A percentile compares a stretch with the other conserved stretches of the same genome.
Evolutionary conservation across 108 stramenopile genomes (phyloP).

Genomic region (Halocafeteria seosinensis): DNA sequence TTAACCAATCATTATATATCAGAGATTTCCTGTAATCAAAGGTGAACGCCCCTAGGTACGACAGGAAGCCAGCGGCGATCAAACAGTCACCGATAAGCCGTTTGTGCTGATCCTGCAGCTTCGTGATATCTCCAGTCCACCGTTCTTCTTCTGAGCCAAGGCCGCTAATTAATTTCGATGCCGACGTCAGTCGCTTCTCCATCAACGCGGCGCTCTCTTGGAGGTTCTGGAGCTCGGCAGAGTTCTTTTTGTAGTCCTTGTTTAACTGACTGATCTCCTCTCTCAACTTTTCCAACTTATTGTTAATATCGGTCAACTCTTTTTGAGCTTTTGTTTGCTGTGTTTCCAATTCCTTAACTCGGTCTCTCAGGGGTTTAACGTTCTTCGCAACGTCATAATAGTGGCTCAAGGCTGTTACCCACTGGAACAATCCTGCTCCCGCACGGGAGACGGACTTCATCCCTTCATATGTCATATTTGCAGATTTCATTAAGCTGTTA

Average conservation of each 20-base stretch:
- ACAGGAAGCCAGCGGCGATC: slow-evolving; percentile 35
- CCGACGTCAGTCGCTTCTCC: slow-evolving; percentile 44
- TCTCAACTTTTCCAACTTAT: slow-evolving; percentile 23
- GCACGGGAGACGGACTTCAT: slow-evolving; percentile 40
- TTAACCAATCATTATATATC: slow-evolving; percentile 18
- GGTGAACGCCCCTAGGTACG: slow-evolving; percentile 49
- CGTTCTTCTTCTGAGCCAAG: slow-evolving; percentile 40
- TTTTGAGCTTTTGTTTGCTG: slow-evolving; percentile 24
- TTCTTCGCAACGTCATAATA: slow-evolving; percentile 48
- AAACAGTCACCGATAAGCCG: slow-evolving; percentile 46
- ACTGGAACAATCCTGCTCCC: slow-evolving; percentile 35
- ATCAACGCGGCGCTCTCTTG: slow-evolving; percentile 43
- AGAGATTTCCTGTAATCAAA: slow-evolving; percentile 32
- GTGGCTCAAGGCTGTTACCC: slow-evolving; percentile 45
- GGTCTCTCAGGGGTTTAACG: slow-evolving; percentile 36
- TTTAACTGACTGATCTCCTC: slow-evolving; percentile 38
- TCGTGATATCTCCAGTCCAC: slow-evolving; percentile 39
- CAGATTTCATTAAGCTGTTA: slow-evolving; percentile 26
- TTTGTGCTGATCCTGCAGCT: slow-evolving; percentile 14
- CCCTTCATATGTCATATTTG: slow-evolving; percentile 34
- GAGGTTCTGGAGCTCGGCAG: slow-evolving; percentile 32
- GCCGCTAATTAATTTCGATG: slow-evolving; percentile 42
- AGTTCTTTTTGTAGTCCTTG: slow-evolving; percentile 22
- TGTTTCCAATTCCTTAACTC: slow-evolving; percentile 46
- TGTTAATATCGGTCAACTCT: slow-evolving; percentile 30